These are phyloP conservation scores for Bauhinia variegata DNA, from an alignment of 306 rosid species.

Conservation along the genomic window DNA sequence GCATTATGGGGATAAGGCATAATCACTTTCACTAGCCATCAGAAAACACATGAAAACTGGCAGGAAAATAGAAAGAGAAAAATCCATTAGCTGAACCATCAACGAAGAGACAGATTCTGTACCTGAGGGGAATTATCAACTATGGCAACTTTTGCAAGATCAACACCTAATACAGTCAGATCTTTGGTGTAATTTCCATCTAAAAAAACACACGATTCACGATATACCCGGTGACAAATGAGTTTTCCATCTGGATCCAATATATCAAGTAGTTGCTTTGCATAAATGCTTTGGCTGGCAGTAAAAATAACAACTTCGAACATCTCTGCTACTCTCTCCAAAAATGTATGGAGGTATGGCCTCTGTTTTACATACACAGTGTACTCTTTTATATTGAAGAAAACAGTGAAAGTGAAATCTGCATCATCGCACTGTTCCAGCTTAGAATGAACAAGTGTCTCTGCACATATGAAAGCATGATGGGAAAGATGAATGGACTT, in stretches of 20 bases:
- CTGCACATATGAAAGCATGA: conserved; percentile 54
- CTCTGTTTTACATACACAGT: conserved; percentile 84
- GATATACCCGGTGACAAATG: conserved; percentile 78
- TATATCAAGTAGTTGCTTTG: conserved; percentile 85
- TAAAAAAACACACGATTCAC: conserved; percentile 87
- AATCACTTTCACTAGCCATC: conserved; percentile 6
- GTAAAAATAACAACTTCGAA: conserved; percentile 92
- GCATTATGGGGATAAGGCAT: not conserved
- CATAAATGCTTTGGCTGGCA: conserved; percentile 98
- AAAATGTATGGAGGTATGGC: conserved; percentile 80
- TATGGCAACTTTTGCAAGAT: conserved; percentile 88
- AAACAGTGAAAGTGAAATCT: conserved; percentile 81
- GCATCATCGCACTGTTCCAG: conserved; percentile 80
- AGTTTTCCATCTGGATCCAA: conserved; percentile 83
- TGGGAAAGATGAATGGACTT: conserved; percentile 30
- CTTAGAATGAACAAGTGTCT: conserved; percentile 96
- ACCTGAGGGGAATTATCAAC: conserved; percentile 99
- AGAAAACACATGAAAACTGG: conserved; percentile 8
- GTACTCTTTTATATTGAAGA: conserved; percentile 88
- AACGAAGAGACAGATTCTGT: conserved; percentile 29
- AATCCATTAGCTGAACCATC: conserved; percentile 18
- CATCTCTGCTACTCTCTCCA: conserved; percentile 93
- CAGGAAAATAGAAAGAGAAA: not conserved
- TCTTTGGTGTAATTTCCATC: conserved; percentile 96
- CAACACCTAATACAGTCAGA: conserved; percentile 86